Base-by-base conservation (phyloP, 2,329 filamentous ascomycete species). In the Cordyceps fumosorosea region DNA sequence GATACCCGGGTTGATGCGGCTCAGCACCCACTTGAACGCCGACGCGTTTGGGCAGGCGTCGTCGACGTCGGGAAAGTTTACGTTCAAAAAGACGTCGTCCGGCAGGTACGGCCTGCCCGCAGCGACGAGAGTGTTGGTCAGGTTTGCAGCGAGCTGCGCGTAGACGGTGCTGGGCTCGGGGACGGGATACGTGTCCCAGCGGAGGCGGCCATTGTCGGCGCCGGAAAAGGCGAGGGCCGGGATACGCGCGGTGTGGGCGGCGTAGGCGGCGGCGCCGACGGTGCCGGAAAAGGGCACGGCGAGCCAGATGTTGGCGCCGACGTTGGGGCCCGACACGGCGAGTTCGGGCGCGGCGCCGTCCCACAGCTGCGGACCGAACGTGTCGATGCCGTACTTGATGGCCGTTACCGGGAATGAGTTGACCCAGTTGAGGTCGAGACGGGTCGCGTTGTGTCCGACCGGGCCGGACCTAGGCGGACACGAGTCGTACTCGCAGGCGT, bases 141-240 rank as follows among this genome's bases (percentile, higher is more conserved):
- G 69, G 29, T 80, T 83, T 14, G 81, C 75, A 0, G 87, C 82
- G 5, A 90, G 78, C 59, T 87, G 78, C 3, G 84, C 85, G 67
- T 90, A 90, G n/a, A 89, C 72, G 16, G 74, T 71, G 71, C 81
- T 83, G 65, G 83, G 80, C 73, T 64, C 1, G 85, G 83, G 1
- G 78, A 73, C 1, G 85, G 83, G 0, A 70, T 37, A 71, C 0
- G 77, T 74, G 66, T 86, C 78, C 78, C 81, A 89, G 0, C 81
- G 77, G 34, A 37, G 34, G 32, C 74, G 78, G 16, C 77, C 77
- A 5, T 76, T 76, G 0, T 80, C 80, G 1, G 73, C 71, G 7
- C 86, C 87, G 0, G 83, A 86, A 74, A 90, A 90, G 18, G 87
- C 88, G 62, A 91, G 80, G 18, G 82, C 83, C 0, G 88, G 88